Evolutionary conservation across 306 rosid species (phyloP), one percentile per base, ranked within the genome.

Genomic region (Cicer cuneatum): DNA sequence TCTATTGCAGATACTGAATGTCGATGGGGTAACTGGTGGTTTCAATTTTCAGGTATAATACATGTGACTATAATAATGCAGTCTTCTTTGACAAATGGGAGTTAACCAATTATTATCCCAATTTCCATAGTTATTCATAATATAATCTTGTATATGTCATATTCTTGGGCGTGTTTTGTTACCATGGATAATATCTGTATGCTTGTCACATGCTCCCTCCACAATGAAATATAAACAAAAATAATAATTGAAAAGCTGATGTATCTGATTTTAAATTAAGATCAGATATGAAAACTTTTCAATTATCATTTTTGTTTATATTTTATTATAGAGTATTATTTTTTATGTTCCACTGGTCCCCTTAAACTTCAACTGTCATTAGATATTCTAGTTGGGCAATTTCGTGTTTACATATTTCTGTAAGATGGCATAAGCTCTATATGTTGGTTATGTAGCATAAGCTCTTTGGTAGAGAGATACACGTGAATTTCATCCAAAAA

Each of bases 11-110:
- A 89, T 93, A 53, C 66, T 93, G 73, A 89, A 93, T 66, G 92
- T 89, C 65, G 98, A 93, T 75, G 98, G 97, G 13, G 79, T 93
- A 62, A 93, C 97, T 8, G 96, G 98, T 60, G 98, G 98, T 82
- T 93, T 88, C 90, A 93, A 91, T 85, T 93, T 93, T 78, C 98
- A 93, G 98, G 98, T 91, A 80, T 42, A 53, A 9, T 69, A 35
- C 58, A 69, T 16, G 7, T 57, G 72, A 67, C 43, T 63, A 43
- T n/a, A 42, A 57, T 43, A 21, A 41, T 46, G 56, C 38, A 18
- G 39, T 65, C 61, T 75, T 48, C 53, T 69, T 58, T 61, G 69
- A 21, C 73, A 41, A 66, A 47, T 33, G 11, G 18, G 54, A 71
- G 40, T 6, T 53, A 49, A 13, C 0, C 7, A 9, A 6, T 52